These are phyloP conservation scores for Mortierella sp. DNA, from an alignment of 371 early-diverging fungal species.

Conservation along the genomic window DNA sequence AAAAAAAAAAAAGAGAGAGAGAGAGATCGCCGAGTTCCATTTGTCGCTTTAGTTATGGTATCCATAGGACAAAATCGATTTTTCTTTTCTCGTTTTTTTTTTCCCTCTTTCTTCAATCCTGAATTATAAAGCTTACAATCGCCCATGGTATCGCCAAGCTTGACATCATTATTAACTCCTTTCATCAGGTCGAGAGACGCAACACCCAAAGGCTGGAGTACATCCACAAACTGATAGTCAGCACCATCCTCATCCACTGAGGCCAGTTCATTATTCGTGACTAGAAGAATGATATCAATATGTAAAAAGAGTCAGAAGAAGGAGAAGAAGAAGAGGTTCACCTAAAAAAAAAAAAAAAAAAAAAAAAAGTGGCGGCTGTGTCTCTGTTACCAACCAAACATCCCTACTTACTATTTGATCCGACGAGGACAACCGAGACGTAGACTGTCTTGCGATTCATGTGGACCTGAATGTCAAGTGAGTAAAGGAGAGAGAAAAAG, in stretches of 20 bases:
- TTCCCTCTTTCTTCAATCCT: too few species aligned
- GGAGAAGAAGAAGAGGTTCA: neutral
- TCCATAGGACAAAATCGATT: too few species aligned
- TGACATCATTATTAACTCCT: constrained; percentile 50
- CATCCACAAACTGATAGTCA: constrained; percentile 46
- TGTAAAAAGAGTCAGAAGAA: neutral
- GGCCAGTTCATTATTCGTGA: constrained; percentile 47
- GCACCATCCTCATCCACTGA: constrained; percentile 39
- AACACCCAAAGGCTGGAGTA: constrained; percentile 30
- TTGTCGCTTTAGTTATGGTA: neutral
- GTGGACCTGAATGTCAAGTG: constrained; percentile 24
- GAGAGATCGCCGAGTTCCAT: neutral
- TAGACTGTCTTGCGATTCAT: constrained; percentile 49
- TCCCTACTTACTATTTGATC: constrained; percentile 40
- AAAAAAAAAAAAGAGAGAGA: neutral
- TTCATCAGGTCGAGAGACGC: constrained; percentile 54
- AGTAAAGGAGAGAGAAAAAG: neutral
- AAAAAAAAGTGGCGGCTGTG: neutral
- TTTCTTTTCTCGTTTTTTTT: too few species aligned
- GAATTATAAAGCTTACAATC: constrained; percentile 15
- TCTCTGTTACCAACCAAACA: neutral
- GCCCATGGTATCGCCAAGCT: constrained; percentile 54
- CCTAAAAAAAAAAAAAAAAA: constrained; percentile 1
- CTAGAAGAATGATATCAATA: constrained; percentile 17
- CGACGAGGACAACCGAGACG: constrained; percentile 43